These are phyloP conservation scores for Aristolochia californica DNA, from an alignment of 164 flowering plant genomes.

Conservation along the genomic window DNA sequence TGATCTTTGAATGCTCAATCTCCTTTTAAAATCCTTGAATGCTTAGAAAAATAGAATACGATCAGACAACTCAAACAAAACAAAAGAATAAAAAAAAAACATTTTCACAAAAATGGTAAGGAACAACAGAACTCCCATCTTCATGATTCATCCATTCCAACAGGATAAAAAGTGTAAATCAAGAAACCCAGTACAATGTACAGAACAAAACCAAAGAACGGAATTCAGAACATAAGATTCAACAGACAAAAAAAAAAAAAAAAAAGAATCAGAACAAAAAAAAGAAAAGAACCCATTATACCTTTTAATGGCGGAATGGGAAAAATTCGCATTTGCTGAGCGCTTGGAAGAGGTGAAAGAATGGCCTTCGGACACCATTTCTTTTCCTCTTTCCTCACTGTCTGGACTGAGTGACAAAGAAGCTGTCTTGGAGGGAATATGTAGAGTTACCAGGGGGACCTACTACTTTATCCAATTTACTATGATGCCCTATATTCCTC, in stretches of 20 bases:
- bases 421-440: conserved; percentile 12
- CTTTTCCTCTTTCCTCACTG: not conserved
- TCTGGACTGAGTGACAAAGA: conserved; percentile 1
- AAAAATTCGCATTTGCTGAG: conserved; percentile 25
- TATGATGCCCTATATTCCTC: too few relatives aligned
- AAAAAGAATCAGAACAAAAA: too few relatives aligned
- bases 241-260: not conserved
- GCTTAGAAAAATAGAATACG: too few relatives aligned
- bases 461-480: too few relatives aligned
- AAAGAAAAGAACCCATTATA: conserved; percentile 3
- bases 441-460: not conserved
- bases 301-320: conserved; percentile 42
- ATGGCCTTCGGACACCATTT: conserved; percentile 30
- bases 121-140: not conserved
- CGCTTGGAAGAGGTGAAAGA: conserved; percentile 17
- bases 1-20: not conserved
- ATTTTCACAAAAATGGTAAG: not conserved
- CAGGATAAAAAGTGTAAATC: not conserved
- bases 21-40: not conserved
- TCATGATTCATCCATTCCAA: not conserved
- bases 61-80: not conserved
- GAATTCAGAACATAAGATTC: not conserved
- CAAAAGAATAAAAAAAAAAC: not conserved
- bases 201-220: too few relatives aligned
- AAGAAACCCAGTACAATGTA: not conserved